Base-by-base conservation (phyloP, 768 basidiomycete species). In the Hemileccinum rubropunctum region DNA sequence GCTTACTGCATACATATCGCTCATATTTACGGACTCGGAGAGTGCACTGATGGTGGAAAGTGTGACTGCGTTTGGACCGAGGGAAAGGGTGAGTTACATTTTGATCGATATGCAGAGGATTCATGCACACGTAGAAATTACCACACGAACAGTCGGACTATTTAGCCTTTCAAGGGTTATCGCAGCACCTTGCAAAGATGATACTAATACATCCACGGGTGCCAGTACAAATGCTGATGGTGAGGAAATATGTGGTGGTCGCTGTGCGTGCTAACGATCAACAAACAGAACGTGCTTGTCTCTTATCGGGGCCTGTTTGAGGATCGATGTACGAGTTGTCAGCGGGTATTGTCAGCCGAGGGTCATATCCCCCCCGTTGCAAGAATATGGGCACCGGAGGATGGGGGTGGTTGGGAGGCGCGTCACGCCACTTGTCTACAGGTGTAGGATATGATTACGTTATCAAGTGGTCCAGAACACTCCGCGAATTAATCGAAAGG, bases 301-400 rank as follows among this genome's bases (percentile, higher is more conserved):
- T 73, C 80, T 0, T 91, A 90, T 61, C 71, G 72, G 28, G 76
- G 73, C 6, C 66, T 91, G 20, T 90, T 90, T 56, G 70, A 81
- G 43, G 76, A 80, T 28, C 76, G 71, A 3, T 91, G 88, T 57
- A 66, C 66, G 20, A 68, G 63, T 27, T 91, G 88, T 58, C 70
- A 77, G 42, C 80, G 87, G 15, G 82, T 90, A 23, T 67, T 89
- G 18, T 84, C 84, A 0, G 71, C 73, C 2, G 86, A 90, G 56
- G 83, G 82, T 0, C 85, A 89, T 61, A 73, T 86, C 8, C 88
- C 88, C 1, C 82, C 86, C 0, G 84, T 88, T 3, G 83, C 80
- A 27, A 76, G 86, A 38, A 59, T 78, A 23, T 85, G 79, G 79
- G 68, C 64, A 20, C 69, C 54, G 10, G 27, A 6, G 17, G 13